A percentile compares a stretch with the other conserved stretches of the same genome.
phyloP scores from a whole-genome alignment of 164 flowering plant species.

The Stephania japonica region DNA sequence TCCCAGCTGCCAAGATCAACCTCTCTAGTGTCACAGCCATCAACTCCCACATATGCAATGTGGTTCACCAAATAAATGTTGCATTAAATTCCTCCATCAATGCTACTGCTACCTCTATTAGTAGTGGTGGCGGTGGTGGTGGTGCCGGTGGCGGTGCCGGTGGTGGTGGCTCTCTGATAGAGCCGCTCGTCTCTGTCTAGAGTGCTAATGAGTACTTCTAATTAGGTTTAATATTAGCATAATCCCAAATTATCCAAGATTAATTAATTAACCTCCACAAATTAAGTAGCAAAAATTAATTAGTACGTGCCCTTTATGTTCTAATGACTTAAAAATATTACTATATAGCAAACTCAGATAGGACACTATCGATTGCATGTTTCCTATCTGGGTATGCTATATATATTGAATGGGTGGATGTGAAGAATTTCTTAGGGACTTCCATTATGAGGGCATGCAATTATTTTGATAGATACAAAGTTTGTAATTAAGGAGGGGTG shows the following conservation, averaged over 20 bases:
- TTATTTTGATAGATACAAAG: neutral
- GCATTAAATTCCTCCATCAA: slow-evolving; percentile 29
- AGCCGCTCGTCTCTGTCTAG: slow-evolving; percentile 12
- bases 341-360: neutral
- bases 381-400: neutral
- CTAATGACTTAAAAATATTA: too few species aligned
- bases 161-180: slow-evolving; percentile 19
- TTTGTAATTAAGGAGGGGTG: neutral
- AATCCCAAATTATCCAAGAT: slow-evolving; percentile 21
- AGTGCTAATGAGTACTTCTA: slow-evolving; percentile 5
- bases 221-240: too few species aligned
- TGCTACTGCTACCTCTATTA: neutral
- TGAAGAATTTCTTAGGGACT: neutral
- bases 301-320: too few species aligned
- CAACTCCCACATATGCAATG: slow-evolving; percentile 65
- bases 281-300: neutral
- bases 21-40: slow-evolving; percentile 64
- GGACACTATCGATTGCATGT: neutral
- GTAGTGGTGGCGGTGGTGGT: neutral
- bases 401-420: neutral
- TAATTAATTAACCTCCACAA: slow-evolving; percentile 8
- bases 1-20: slow-evolving; percentile 65
- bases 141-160: slow-evolving; percentile 2
- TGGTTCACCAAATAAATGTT: slow-evolving; percentile 55
- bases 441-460: neutral